Conservation (phyloP, 1,284 basidiomycete species). For the Cryptococcus maquisensis region DNA sequence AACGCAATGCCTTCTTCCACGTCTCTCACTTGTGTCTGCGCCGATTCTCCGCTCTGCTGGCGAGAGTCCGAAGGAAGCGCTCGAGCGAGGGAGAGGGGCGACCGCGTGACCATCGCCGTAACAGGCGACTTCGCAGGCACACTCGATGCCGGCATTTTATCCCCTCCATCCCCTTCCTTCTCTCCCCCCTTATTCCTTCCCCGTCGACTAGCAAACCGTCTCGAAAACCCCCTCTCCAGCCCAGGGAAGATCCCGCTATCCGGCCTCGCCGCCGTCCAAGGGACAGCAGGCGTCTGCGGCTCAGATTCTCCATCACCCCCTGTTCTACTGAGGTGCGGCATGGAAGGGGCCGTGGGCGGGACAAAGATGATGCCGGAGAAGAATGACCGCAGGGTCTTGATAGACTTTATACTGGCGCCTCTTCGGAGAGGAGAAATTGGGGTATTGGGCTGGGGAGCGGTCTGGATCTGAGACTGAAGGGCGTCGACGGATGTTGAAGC, state of each 20-base stretch:
- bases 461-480: background rate
- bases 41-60: too few species aligned
- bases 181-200: background rate
- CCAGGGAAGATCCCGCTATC: conserved; percentile 31
- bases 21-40: background rate
- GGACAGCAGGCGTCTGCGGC: conserved; percentile 13
- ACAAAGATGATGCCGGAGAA: conserved; percentile 26
- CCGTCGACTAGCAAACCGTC: background rate
- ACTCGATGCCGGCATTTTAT: too few species aligned
- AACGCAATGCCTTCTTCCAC: background rate
- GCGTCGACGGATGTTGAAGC: background rate
- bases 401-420: conserved; percentile 20
- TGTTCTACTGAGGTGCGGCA: background rate
- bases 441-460: too few species aligned
- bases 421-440: conserved; percentile 18
- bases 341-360: conserved; percentile 2
- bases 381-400: conserved; percentile 32
- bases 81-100: background rate
- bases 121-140: too few species aligned
- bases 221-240: background rate
- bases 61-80: background rate
- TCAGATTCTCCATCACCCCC: background rate
- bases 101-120: background rate
- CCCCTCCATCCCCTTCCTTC: background rate
- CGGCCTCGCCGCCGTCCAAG: conserved; percentile 22